Conservation (phyloP, 495 filamentous ascomycete species). For the Penicillium samsonianum region DNA sequence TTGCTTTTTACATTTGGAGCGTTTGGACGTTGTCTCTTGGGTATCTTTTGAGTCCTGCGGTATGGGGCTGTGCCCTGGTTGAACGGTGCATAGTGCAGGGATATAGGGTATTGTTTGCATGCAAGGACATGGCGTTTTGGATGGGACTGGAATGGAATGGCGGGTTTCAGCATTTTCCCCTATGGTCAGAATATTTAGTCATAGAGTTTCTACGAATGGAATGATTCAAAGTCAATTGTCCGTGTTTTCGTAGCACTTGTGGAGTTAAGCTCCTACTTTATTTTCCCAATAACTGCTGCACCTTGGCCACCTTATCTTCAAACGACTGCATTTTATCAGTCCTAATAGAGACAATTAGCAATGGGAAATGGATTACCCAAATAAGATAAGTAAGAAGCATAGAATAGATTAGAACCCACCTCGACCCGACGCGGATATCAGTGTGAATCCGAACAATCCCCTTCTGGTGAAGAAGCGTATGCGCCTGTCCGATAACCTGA, state of each 20-base stretch:
- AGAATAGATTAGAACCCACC: constrained; percentile 48
- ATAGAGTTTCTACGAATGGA: constrained; percentile 1
- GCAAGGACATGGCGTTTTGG: neutral
- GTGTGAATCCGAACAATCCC: constrained; percentile 84
- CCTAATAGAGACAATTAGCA: constrained; percentile 33
- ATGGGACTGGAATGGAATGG: neutral
- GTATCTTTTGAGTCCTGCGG: constrained; percentile 4
- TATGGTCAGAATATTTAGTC: neutral
- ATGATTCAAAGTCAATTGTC: neutral
- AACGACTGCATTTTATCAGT: constrained; percentile 69
- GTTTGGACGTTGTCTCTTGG: constrained; percentile 18
- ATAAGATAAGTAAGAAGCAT: too few species aligned
- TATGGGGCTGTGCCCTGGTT: neutral
- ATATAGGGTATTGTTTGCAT: constrained; percentile 2
- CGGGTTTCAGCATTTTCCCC: neutral
- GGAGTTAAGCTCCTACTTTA: constrained; percentile 1
- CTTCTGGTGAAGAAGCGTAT: constrained; percentile 76
- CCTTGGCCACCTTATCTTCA: constrained; percentile 67
- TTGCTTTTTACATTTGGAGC: constrained; percentile 19
- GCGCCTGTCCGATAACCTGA: constrained; percentile 85
- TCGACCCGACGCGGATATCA: constrained; percentile 83
- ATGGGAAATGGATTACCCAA: neutral
- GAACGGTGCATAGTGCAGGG: constrained; percentile 27
- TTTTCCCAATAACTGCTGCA: constrained; percentile 55
- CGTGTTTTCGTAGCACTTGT: too few species aligned